A percentile compares a stretch with the other conserved stretches of the same genome.
phyloP scores from a whole-genome alignment of 2,329 filamentous ascomycete species.

The Aspergillus pseudoterreus region DNA sequence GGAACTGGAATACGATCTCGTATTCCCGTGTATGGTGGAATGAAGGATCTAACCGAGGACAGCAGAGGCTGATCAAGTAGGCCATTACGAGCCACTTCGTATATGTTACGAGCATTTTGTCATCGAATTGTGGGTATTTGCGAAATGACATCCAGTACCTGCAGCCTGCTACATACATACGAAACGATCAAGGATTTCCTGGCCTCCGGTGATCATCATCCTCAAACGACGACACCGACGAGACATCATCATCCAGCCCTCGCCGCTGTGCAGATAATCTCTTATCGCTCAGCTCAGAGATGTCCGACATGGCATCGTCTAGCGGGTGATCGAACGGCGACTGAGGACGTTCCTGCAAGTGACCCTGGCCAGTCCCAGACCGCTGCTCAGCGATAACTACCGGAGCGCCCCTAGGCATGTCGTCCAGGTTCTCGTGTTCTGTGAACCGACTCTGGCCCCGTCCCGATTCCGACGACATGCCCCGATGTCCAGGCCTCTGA shows the following conservation, averaged over 20 bases:
- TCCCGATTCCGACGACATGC: neutral
- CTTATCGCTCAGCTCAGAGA: conserved; percentile 19
- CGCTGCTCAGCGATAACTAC: neutral
- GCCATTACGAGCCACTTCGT: too few relatives aligned
- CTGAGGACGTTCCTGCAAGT: conserved; percentile 7
- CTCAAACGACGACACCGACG: conserved; percentile 29
- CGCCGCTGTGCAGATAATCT: conserved; percentile 6
- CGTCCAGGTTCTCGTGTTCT: neutral
- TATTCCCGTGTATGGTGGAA: too few relatives aligned
- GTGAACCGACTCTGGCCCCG: neutral
- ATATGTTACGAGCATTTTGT: too few relatives aligned
- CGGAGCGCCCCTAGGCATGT: neutral
- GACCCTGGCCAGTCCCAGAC: neutral
- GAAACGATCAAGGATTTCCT: too few relatives aligned
- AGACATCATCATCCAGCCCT: conserved; percentile 25
- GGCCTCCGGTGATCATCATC: conserved; percentile 13
- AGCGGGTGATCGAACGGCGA: conserved; percentile 23
- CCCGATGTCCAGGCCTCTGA: neutral
- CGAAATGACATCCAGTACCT: too few relatives aligned
- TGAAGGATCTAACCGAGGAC: too few relatives aligned
- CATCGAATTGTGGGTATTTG: neutral
- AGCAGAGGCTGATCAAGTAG: too few relatives aligned
- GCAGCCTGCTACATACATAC: too few relatives aligned
- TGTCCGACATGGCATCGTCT: conserved; percentile 23
- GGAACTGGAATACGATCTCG: too few relatives aligned